These are phyloP conservation scores for Gremmenia infestans DNA, from an alignment of 2,329 filamentous ascomycete species.

Conservation along the genomic window DNA sequence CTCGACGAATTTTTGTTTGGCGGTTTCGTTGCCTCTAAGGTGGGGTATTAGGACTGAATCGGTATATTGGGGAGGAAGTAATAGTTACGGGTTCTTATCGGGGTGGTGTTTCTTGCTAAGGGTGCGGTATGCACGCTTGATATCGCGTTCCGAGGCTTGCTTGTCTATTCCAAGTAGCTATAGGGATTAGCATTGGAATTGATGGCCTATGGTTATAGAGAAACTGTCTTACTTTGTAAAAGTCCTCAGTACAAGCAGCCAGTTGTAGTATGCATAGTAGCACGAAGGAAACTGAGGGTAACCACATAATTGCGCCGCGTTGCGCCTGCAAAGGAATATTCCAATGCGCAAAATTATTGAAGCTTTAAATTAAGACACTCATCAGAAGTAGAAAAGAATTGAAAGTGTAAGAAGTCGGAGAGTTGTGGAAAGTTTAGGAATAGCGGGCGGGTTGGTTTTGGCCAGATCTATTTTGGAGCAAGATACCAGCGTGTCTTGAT, in stretches of 20 bases:
- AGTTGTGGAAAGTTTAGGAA: slow-evolving; percentile 3
- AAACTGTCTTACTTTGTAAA: slow-evolving; percentile 61
- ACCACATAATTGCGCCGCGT: slow-evolving; percentile 40
- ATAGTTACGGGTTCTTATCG: slow-evolving; percentile 84
- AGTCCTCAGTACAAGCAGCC: slow-evolving; percentile 61
- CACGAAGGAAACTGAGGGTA: slow-evolving; percentile 46
- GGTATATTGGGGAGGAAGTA: background rate
- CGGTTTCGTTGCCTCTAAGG: slow-evolving; percentile 66
- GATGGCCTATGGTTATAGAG: background rate
- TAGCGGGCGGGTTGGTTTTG: slow-evolving; percentile 1
- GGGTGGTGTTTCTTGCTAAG: slow-evolving; percentile 95
- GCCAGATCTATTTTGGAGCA: slow-evolving; percentile 15
- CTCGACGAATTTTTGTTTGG: slow-evolving; percentile 87
- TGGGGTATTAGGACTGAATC: slow-evolving; percentile 3
- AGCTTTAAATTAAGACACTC: slow-evolving; percentile 7
- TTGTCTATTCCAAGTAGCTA: slow-evolving; percentile 77
- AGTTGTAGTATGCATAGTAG: slow-evolving; percentile 51
- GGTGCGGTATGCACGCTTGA: slow-evolving; percentile 88
- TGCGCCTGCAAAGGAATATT: slow-evolving; percentile 11
- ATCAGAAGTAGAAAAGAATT: slow-evolving; percentile 18
- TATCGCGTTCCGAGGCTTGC: slow-evolving; percentile 75
- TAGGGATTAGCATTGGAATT: slow-evolving; percentile 12
- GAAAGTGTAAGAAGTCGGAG: background rate
- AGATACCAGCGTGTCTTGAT: slow-evolving; percentile 14
- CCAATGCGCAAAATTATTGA: slow-evolving; percentile 2